Base-by-base conservation (phyloP, 495 filamentous ascomycete genomes). In the Podospora bellae-mahoneyi region DNA sequence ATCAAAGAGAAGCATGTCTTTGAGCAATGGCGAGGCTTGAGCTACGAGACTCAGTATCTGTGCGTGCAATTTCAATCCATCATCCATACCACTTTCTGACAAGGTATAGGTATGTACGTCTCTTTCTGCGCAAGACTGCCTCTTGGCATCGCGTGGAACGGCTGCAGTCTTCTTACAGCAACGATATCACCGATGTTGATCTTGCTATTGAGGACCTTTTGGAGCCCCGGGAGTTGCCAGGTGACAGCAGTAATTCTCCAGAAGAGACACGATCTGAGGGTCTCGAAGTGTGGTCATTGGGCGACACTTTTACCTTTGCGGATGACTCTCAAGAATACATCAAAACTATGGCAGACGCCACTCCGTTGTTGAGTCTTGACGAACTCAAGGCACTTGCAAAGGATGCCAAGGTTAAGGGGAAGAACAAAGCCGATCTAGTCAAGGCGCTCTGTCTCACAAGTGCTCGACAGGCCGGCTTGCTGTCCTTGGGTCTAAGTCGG, bases 121-220 rank as follows among this genome's bases (percentile, higher is more conserved):
- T 99, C 5, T 99, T 99, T 72, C 84, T 99, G 6, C 91, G 95
- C 60, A 99, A 99, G 77, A 95, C 92, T 1, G 88, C 92, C n/a
- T 87, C 89, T 2, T 99, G 95, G 95, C 93, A 97, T 80, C 91
- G 95, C 39, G 86, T 94, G 68, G 84, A 85, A 68, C 85, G 87
- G 26, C 75, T 99, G 26, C 85, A 86, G 0, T 96, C 39, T 48
- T 48, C 39, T 2, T 48, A 96, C 73, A 87, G 93, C 72, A 86
- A 87, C 62, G 94, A 99, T 75, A 92, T 98, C 65, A 83, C 88
- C 60, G 88, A 97, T 76, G 78, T 93, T 60, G 78, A 83, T 59
- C 72, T 76, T 16, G 91, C 91, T 23, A 87, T 91, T 16, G 78
- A 80, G 23, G 83, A 83, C 64, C 81, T 99, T 23, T 68, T 77